Conservation (phyloP, 2,329 filamentous ascomycete species). For the Phialemoniopsis sp. region DNA sequence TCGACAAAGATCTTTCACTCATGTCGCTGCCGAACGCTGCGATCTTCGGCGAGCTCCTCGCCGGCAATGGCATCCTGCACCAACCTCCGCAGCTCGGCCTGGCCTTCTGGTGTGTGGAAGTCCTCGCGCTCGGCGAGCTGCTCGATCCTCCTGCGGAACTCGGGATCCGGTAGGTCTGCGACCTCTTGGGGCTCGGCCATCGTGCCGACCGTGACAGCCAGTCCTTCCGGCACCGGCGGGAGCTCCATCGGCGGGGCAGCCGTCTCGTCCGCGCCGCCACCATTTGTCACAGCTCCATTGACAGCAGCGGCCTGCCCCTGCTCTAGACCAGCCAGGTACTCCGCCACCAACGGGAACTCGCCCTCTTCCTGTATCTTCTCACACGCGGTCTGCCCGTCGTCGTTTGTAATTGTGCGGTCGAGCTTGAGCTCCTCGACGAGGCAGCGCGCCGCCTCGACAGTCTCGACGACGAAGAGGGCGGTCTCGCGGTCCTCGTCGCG, state of each 20-base stretch:
- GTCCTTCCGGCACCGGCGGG: slow-evolving; percentile 67
- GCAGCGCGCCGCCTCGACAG: slow-evolving; percentile 68
- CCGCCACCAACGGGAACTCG: slow-evolving; percentile 71
- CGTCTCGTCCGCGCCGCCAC: slow-evolving; percentile 14
- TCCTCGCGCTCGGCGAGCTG: slow-evolving; percentile 80
- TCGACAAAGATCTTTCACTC: slow-evolving; percentile 32
- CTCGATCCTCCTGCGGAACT: slow-evolving; percentile 82
- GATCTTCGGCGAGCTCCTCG: slow-evolving; percentile 57
- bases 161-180: slow-evolving; percentile 67
- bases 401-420: slow-evolving; percentile 60
- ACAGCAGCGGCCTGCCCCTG: slow-evolving; percentile 12
- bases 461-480: slow-evolving; percentile 90
- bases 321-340: slow-evolving; percentile 54
- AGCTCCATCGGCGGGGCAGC: slow-evolving; percentile 34
- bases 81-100: slow-evolving; percentile 72
- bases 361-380: slow-evolving; percentile 78
- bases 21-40: slow-evolving; percentile 60
- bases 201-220: slow-evolving; percentile 74
- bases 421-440: slow-evolving; percentile 80
- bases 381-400: slow-evolving; percentile 73
- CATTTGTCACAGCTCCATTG: slow-evolving; percentile 17
- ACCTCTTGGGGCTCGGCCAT: slow-evolving; percentile 61
- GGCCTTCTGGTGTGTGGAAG: slow-evolving; percentile 76
- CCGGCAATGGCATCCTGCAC: slow-evolving; percentile 76
- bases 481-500: slow-evolving; percentile 91